Evolutionary conservation across 306 rosid species (phyloP), one percentile per base, ranked within the genome.

Genomic region (Geum urbanum): DNA sequence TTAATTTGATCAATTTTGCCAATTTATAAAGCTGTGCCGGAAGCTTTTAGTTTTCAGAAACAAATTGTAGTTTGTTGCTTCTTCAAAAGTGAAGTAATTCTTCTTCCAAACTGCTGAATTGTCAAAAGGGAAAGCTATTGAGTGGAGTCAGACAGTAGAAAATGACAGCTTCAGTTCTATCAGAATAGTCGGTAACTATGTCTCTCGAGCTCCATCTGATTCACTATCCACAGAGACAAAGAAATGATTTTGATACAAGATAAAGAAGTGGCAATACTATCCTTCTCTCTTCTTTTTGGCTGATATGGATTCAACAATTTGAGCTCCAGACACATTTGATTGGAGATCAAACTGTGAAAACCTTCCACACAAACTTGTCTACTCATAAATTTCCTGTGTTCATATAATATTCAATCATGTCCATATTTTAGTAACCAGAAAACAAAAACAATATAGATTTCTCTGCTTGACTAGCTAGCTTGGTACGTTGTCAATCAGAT

Each of bases 11-110:
- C n/a, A n/a, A n/a, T n/a, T n/a, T n/a, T n/a, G n/a, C n/a, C n/a
- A n/a, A n/a, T n/a, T n/a, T n/a, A 24, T 24, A 32, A 32, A 32
- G 37, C 37, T 32, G n/a, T 61, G 74, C 81, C 80, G 91, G 86
- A 82, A 80, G 80, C 81, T 77, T 77, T 72, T 84, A 80, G 69
- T 63, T 70, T 70, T 66, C 45, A 52, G 51, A 73, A 77, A 76
- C 46, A 44, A 10, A 63, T 46, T 35, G 43, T 61, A 76, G 57
- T 69, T 19, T 63, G 51, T 79, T 79, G 22, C 24, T 80, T 53
- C 49, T 60, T 47, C 0, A 18, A 72, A 81, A 84, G 82, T 75
- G 77, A 76, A 52, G 74, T 59, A 18, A 14, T 15, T 66, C 73
- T 49, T 37, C 35, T 48, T 71, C 66, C 72, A 53, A 80, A 77